These are phyloP conservation scores for Flagelloscypha sp. DNA, from an alignment of 768 basidiomycete genomes.

Conservation along the genomic window DNA sequence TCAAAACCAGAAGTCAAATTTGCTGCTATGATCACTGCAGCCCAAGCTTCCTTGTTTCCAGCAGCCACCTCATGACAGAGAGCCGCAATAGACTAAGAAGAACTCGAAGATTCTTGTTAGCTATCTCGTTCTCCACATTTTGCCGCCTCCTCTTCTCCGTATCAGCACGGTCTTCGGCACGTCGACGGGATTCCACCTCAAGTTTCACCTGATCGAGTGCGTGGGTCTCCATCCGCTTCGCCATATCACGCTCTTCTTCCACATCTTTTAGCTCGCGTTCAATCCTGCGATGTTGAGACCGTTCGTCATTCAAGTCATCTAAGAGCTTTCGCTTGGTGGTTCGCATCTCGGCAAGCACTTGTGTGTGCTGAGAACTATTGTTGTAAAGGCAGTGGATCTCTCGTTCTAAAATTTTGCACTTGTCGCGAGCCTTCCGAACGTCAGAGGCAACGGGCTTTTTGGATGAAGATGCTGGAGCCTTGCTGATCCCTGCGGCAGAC, in stretches of 20 bases:
- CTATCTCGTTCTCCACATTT: too few species aligned
- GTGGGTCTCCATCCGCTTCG: conserved; percentile 21
- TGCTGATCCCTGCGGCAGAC: not conserved
- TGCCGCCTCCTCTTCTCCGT: conserved; percentile 15
- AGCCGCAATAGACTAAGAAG: too few species aligned
- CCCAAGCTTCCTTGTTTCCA: too few species aligned
- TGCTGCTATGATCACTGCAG: too few species aligned
- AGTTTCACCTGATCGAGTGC: conserved; percentile 20
- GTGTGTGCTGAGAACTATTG: conserved; percentile 19
- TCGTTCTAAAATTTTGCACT: conserved; percentile 18
- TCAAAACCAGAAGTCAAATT: too few species aligned
- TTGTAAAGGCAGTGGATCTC: conserved; percentile 33
- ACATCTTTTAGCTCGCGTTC: conserved; percentile 25
- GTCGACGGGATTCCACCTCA: conserved; percentile 58
- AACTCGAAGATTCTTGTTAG: too few species aligned
- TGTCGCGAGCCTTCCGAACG: conserved; percentile 2
- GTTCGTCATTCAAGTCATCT: conserved; percentile 27
- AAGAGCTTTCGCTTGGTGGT: conserved; percentile 37
- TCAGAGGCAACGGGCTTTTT: not conserved
- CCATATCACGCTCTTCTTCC: conserved; percentile 22
- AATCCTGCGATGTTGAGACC: conserved; percentile 27
- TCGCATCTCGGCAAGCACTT: conserved; percentile 24
- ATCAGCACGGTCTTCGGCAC: conserved; percentile 52
- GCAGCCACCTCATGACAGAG: too few species aligned
- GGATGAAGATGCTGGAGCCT: not conserved